Conservation (phyloP, 108 stramenopile species). For the Nitzschia palea region DNA sequence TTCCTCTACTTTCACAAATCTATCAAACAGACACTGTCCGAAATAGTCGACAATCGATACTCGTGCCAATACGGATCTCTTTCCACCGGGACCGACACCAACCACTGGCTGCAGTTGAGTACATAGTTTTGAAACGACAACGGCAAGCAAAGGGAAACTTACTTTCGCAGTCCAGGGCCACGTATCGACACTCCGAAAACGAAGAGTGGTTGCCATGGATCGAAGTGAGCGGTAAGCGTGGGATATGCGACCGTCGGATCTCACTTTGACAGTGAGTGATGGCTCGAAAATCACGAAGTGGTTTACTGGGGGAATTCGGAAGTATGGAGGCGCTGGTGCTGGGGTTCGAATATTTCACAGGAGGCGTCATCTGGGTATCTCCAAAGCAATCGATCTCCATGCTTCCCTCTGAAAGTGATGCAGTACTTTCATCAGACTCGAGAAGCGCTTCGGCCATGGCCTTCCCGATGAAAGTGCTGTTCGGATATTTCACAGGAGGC, state of each 20-base stretch:
- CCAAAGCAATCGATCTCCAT: neutral
- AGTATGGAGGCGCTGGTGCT: too few relatives aligned
- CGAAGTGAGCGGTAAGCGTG: too few relatives aligned
- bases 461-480: conserved; percentile 8
- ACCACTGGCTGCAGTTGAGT: too few relatives aligned
- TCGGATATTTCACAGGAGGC: neutral
- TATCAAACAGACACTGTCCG: conserved; percentile 58
- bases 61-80: conserved; percentile 65
- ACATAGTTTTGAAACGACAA: too few relatives aligned
- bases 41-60: conserved; percentile 66
- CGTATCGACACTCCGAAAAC: conserved; percentile 20
- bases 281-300: too few relatives aligned
- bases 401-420: conserved; percentile 16
- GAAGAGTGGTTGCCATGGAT: too few relatives aligned
- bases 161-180: conserved; percentile 89
- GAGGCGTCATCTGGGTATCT: neutral
- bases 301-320: too few relatives aligned
- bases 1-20: conserved; percentile 57
- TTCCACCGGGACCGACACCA: conserved; percentile 67
- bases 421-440: conserved; percentile 12
- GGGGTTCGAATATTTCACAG: neutral
- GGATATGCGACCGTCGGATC: too few relatives aligned
- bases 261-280: too few relatives aligned
- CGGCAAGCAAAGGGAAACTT: neutral
- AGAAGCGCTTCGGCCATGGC: conserved; percentile 13